Percentiles rank a stretch among this genome's conserved stretches.
phyloP scores from a whole-genome alignment of 352 stramenopile species.

The Pythium coloratum region DNA sequence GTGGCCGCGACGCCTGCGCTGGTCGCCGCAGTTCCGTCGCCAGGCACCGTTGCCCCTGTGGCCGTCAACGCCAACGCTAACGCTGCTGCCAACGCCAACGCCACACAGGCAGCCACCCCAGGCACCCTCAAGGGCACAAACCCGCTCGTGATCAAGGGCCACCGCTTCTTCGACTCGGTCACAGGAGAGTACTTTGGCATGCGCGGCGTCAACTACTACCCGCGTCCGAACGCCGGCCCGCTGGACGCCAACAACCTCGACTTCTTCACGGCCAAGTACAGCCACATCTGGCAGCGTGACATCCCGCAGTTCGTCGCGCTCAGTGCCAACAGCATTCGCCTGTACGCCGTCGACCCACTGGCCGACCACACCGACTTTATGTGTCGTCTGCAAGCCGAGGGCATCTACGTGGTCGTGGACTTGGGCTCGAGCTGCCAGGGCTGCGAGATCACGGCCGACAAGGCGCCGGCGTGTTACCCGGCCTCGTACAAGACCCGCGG shows the following conservation, averaged over 20 bases:
- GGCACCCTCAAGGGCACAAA: slow-evolving; percentile 26
- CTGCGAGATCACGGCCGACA: slow-evolving; percentile 63
- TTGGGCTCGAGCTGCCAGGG: slow-evolving; percentile 57
- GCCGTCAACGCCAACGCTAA: not conserved
- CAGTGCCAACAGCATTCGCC: slow-evolving; percentile 71
- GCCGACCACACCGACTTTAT: slow-evolving; percentile 83
- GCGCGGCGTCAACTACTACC: slow-evolving; percentile 85
- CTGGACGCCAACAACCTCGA: slow-evolving; percentile 81
- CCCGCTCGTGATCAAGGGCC: slow-evolving; percentile 63
- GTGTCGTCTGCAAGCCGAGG: slow-evolving; percentile 67
- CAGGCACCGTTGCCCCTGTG: not conserved
- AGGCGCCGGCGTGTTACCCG: slow-evolving; percentile 57
- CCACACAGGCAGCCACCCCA: not conserved
- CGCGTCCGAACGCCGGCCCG: slow-evolving; percentile 65
- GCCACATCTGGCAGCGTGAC: slow-evolving; percentile 69
- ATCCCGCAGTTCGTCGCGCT: slow-evolving; percentile 65
- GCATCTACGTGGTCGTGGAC: slow-evolving; percentile 81
- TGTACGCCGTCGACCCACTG: slow-evolving; percentile 79
- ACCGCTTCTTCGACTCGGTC: slow-evolving; percentile 75
- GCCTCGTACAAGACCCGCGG: slow-evolving; percentile 68
- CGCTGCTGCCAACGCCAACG: not conserved
- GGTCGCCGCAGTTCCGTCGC: not conserved
- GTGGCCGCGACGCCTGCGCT: not conserved
- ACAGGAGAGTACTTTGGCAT: slow-evolving; percentile 73
- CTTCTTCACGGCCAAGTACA: slow-evolving; percentile 74